These are phyloP conservation scores for Phytopythium mirpurense DNA, from an alignment of 352 stramenopile genomes.

Conservation along the genomic window DNA sequence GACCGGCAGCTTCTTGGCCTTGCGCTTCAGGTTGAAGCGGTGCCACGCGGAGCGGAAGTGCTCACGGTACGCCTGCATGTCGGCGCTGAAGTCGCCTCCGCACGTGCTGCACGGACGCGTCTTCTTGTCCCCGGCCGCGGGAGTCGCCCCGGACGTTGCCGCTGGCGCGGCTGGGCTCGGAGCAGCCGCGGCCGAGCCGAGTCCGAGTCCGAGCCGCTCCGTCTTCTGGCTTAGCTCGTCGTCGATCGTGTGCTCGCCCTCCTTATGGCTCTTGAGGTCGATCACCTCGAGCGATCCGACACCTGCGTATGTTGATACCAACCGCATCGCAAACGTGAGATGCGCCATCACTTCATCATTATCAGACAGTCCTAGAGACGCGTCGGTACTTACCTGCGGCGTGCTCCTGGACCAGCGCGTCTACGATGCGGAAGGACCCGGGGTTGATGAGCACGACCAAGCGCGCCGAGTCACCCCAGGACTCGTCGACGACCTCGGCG, in stretches of 20 bases:
- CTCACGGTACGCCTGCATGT: constrained; percentile 81
- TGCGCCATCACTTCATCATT: too few relatives aligned
- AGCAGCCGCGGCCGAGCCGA: constrained; percentile 9
- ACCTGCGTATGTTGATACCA: constrained; percentile 8
- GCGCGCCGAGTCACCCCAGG: constrained; percentile 43
- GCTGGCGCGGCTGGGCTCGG: constrained; percentile 6
- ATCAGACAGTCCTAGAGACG: too few relatives aligned
- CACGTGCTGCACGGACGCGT: constrained; percentile 88
- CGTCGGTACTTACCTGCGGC: constrained; percentile 19
- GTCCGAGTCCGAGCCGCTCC: constrained; percentile 50
- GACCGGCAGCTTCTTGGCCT: constrained; percentile 81
- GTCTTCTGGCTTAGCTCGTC: constrained; percentile 88
- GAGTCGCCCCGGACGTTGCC: constrained; percentile 1
- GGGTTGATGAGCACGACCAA: constrained; percentile 74
- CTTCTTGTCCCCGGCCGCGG: constrained; percentile 30
- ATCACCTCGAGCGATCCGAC: constrained; percentile 88
- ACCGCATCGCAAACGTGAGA: background rate
- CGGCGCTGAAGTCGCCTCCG: constrained; percentile 86
- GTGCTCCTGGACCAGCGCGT: constrained; percentile 64
- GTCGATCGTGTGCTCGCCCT: constrained; percentile 90
- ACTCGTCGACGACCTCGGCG: constrained; percentile 64
- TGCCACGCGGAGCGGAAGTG: constrained; percentile 97
- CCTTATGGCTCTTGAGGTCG: constrained; percentile 89
- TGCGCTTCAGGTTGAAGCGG: constrained; percentile 96
- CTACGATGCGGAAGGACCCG: constrained; percentile 67